These are phyloP conservation scores for Aeminium ludgeri DNA, from an alignment of 495 filamentous ascomycete genomes.

Conservation along the genomic window DNA sequence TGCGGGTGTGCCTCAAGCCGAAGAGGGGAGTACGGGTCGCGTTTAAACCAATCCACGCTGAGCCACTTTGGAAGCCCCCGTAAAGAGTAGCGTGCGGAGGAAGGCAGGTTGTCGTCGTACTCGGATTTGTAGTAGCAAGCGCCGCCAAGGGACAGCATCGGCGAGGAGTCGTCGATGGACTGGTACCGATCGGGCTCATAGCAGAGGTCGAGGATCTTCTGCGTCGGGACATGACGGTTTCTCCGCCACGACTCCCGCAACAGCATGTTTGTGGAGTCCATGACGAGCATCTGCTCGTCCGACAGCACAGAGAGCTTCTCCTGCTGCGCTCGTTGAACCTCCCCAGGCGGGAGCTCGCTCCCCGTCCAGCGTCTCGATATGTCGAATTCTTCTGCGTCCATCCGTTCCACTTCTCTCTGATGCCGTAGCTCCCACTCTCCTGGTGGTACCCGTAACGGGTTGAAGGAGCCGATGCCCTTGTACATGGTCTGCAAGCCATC, in stretches of 20 bases:
- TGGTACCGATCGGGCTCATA: background rate
- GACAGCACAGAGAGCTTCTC: background rate
- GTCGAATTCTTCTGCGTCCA: constrained; percentile 1
- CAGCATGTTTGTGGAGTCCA: constrained; percentile 1
- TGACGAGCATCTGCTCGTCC: background rate
- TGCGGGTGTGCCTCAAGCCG: constrained; percentile 29
- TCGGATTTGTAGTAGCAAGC: constrained; percentile 13
- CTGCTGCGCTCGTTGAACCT: constrained; percentile 1
- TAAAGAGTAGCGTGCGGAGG: background rate
- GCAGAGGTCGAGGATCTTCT: constrained; percentile 7
- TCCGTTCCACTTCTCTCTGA: constrained; percentile 1
- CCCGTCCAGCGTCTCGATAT: constrained; percentile 11
- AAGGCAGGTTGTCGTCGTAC: constrained; percentile 10
- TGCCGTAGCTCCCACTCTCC: too few species aligned
- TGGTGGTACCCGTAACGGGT: too few species aligned
- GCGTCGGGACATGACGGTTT: constrained; percentile 1
- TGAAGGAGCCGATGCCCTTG: constrained; percentile 26
- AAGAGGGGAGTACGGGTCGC: constrained; percentile 34
- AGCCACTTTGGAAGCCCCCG: constrained; percentile 17
- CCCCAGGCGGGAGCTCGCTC: constrained; percentile 6
- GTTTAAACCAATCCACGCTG: constrained; percentile 14
- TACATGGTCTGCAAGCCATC: constrained; percentile 39
- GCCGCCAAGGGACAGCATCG: constrained; percentile 9
- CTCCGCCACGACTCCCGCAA: constrained; percentile 1
- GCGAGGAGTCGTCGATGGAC: background rate